Base-by-base conservation (phyloP, 345 rosid genomes). In the Bruguiera sexangula region DNA sequence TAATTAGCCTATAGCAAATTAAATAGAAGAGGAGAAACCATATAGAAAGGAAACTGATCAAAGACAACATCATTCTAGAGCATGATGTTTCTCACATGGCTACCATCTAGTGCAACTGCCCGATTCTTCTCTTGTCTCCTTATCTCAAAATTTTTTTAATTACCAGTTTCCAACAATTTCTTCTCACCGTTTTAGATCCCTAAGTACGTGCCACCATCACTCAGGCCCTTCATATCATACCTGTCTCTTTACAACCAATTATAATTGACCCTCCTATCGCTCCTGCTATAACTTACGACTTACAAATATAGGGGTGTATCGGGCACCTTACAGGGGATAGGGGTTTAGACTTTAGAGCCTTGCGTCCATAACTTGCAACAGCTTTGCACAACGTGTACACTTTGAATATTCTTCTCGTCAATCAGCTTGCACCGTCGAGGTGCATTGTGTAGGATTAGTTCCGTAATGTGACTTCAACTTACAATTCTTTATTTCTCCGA, bases 41-140 rank as follows among this genome's bases (percentile, higher is more conserved):
- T n/a, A 8, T n/a, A 22, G 6, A 13, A 22, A 55, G 16, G 15
- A 26, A 55, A 22, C 8, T 22, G 59, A 55, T 22, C 26, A 37
- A 71, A 50, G 82, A 78, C 81, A 76, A 19, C 75, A 76, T 71
- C 62, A 78, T 76, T 68, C 69, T 39, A 63, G 67, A 78, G 69
- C 79, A 71, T 81, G 31, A 74, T 76, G 84, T 77, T 61, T 78
- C 78, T 81, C 84, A 83, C 83, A 83, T 81, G 87, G 81, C 81
- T 66, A 69, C 76, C 46, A 34, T 56, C 65, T 67, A 11, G 64
- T 61, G 67, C 70, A 68, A 61, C 71, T 69, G 63, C 61, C 69
- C 80, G 74, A 58, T 68, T 69, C 66, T n/a, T 63, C 63, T 22
- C 68, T 69, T 59, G 75, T 77, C 72, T 46, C 76, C 77, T 71